A percentile compares a stretch with the other conserved stretches of the same genome.
Conservation (phyloP, 257 asterid genomes). For the Nicotiana obtusifolia region DNA sequence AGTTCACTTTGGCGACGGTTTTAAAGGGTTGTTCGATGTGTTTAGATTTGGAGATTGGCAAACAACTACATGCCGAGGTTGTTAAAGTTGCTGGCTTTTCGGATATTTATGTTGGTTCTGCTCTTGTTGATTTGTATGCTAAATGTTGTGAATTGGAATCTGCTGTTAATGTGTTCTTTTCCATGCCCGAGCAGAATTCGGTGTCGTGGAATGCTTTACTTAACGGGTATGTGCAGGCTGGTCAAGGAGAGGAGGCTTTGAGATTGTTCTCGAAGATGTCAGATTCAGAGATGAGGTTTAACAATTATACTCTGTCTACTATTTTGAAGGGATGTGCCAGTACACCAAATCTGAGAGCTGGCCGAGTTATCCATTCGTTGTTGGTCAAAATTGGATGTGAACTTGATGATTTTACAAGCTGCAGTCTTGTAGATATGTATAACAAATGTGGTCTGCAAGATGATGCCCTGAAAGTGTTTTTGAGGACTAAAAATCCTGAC, state of each 20-base stretch:
- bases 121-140: conserved; percentile 63
- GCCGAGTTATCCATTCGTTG: conserved; percentile 62
- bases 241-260: conserved; percentile 58
- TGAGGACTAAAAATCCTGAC: conserved; percentile 54
- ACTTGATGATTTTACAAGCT: conserved; percentile 58
- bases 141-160: conserved; percentile 61
- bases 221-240: conserved; percentile 71
- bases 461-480: conserved; percentile 61
- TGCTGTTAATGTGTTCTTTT: conserved; percentile 49
- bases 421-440: conserved; percentile 76
- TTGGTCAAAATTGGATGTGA: conserved; percentile 54
- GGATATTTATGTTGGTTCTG: conserved; percentile 69
- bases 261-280: conserved; percentile 44
- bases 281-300: conserved; percentile 54
- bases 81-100: conserved; percentile 53
- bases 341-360: conserved; percentile 37
- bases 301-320: conserved; percentile 57
- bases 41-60: conserved; percentile 55
- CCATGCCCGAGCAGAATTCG: conserved; percentile 61
- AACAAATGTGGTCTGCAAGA: conserved; percentile 53
- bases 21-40: conserved; percentile 68
- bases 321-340: conserved; percentile 68
- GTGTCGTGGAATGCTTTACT: conserved; percentile 78
- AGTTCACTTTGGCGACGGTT: conserved; percentile 67
- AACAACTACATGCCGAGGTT: conserved; percentile 65